Conservation (phyloP, 23 red algal genomes). For the Gracilaria domingensis region DNA sequence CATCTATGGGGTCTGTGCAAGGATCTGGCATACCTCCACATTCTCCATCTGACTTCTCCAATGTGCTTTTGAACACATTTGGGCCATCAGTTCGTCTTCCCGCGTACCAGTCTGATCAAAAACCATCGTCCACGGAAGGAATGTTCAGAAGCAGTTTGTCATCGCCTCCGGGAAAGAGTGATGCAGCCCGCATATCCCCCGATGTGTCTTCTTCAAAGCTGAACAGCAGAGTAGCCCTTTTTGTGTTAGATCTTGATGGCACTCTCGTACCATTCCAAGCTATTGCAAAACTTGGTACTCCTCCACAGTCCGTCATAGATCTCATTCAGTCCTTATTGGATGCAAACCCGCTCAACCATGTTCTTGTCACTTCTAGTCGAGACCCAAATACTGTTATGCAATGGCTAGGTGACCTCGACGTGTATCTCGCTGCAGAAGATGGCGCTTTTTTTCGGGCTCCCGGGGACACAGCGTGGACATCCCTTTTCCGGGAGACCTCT, state of each 20-base stretch:
- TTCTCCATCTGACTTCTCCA: slow-evolving; percentile 31
- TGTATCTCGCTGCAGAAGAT: slow-evolving; percentile 85
- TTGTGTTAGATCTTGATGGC: slow-evolving; percentile 85
- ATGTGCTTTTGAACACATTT: slow-evolving; percentile 48
- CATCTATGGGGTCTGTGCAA: slow-evolving; percentile 45
- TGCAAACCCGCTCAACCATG: slow-evolving; percentile 61
- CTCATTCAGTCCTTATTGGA: slow-evolving; percentile 36
- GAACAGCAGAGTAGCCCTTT: slow-evolving; percentile 58
- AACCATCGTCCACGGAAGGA: slow-evolving; percentile 1
- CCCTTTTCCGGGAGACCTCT: slow-evolving; percentile 43
- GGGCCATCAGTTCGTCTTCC: slow-evolving; percentile 20
- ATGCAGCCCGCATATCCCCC: not conserved
- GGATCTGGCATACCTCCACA: not conserved
- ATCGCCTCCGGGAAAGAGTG: slow-evolving; percentile 13
- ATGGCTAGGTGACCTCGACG: slow-evolving; percentile 71
- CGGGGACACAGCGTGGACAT: slow-evolving; percentile 48
- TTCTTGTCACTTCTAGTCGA: slow-evolving; percentile 81
- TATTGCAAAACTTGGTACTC: slow-evolving; percentile 71
- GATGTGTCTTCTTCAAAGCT: slow-evolving; percentile 17
- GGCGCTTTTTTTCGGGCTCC: slow-evolving; percentile 81
- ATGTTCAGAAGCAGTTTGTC: not conserved
- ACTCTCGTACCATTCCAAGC: slow-evolving; percentile 87
- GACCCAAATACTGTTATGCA: slow-evolving; percentile 59
- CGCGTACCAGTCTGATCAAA: slow-evolving; percentile 15
- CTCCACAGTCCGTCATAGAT: slow-evolving; percentile 62